Evolutionary conservation across 768 basidiomycete species (phyloP).

Genomic region (Pleurotus giganteus): DNA sequence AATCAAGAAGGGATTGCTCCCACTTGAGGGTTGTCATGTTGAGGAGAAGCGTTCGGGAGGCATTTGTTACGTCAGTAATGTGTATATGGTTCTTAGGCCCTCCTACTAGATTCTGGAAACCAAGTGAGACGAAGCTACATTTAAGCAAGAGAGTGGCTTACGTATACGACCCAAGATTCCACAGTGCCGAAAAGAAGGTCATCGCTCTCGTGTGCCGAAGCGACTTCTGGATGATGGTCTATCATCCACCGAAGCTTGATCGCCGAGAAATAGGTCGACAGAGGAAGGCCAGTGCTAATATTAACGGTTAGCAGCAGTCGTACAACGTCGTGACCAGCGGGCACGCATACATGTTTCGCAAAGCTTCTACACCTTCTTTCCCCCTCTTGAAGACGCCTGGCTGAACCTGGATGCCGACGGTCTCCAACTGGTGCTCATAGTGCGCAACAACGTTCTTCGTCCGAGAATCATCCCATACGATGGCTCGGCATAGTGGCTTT

Average conservation of each 20-base stretch:
- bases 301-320: constrained; percentile 9
- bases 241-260: constrained; percentile 98
- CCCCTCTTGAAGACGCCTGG: constrained; percentile 70
- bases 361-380: constrained; percentile 58
- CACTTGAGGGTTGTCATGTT: constrained; percentile 80
- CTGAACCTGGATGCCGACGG: constrained; percentile 72
- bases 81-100: constrained; percentile 70
- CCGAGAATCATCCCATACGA: constrained; percentile 97
- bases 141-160: constrained; percentile 31
- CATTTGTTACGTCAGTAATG: constrained; percentile 92
- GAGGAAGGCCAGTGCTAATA: constrained; percentile 82
- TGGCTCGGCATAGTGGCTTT: constrained; percentile 81
- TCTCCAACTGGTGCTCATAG: constrained; percentile 67
- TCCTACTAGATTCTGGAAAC: constrained; percentile 76
- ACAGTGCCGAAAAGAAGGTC: constrained; percentile 91
- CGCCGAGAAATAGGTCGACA: constrained; percentile 97
- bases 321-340: constrained; percentile 14
- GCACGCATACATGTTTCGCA: constrained; percentile 62
- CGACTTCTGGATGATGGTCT: constrained; percentile 76
- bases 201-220: constrained; percentile 75
- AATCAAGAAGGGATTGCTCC: constrained; percentile 79
- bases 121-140: not conserved
- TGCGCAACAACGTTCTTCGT: constrained; percentile 85
- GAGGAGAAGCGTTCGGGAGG: constrained; percentile 91
- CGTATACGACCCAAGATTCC: constrained; percentile 95